phyloP scores from a whole-genome alignment of 2,329 filamentous ascomycete species.

The Colletotrichum ledebouriae region DNA sequence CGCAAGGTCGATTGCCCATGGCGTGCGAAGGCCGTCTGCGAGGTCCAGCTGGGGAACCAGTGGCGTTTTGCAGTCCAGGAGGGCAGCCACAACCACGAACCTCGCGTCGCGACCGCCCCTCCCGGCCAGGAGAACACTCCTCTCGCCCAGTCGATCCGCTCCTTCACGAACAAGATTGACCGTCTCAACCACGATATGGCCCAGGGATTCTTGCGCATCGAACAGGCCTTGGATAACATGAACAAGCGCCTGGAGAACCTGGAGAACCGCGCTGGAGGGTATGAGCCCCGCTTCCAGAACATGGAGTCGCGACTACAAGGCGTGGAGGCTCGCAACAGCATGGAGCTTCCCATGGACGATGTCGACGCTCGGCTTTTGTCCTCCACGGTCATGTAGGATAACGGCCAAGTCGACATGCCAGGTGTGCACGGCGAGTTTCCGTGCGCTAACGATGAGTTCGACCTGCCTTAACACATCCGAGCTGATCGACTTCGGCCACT shows the following conservation, averaged over 20 bases:
- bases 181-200: conserved; percentile 69
- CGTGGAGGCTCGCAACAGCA: conserved; percentile 51
- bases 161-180: conserved; percentile 71
- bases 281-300: conserved; percentile 60
- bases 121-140: conserved; percentile 71
- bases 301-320: conserved; percentile 58
- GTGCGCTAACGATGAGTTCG: background rate
- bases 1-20: conserved; percentile 75
- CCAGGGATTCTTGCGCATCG: conserved; percentile 65
- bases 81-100: conserved; percentile 72
- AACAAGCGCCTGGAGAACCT: conserved; percentile 69
- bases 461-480: background rate
- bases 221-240: conserved; percentile 63
- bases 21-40: conserved; percentile 73
- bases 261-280: conserved; percentile 59
- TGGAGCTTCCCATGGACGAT: conserved; percentile 57
- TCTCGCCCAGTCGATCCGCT: conserved; percentile 69
- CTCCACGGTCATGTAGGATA: conserved; percentile 58
- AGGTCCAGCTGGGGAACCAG: conserved; percentile 72
- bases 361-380: conserved; percentile 60
- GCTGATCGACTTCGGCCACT: conserved; percentile 10
- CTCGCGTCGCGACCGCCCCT: conserved; percentile 66
- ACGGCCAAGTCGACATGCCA: conserved; percentile 35
- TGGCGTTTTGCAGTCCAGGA: conserved; percentile 75
- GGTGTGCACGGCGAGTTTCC: background rate